Conservation (phyloP, 2,329 filamentous ascomycete genomes). For the Hymenoscyphus salicellus region DNA sequence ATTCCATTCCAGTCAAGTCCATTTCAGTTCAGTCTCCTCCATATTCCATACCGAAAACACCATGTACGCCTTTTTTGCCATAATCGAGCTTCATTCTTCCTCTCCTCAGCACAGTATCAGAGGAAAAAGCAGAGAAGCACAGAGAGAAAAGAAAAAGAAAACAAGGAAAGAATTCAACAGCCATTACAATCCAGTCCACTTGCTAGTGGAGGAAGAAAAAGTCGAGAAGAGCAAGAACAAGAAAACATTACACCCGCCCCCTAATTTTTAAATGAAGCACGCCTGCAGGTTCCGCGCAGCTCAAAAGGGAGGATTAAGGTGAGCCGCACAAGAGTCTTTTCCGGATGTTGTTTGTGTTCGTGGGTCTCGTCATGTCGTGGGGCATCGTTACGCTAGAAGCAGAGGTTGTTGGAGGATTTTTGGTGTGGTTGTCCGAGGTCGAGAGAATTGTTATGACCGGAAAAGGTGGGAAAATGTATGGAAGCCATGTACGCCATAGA, state of each 20-base stretch:
- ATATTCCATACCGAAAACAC: not conserved
- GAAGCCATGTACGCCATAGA: constrained; percentile 12
- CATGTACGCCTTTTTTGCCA: not conserved
- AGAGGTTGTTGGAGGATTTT: constrained; percentile 19
- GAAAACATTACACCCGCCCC: not conserved
- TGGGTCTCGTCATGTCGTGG: constrained; percentile 32
- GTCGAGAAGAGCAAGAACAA: not conserved
- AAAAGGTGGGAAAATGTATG: constrained; percentile 17
- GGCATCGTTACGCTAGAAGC: constrained; percentile 31
- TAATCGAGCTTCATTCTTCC: not conserved
- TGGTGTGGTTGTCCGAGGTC: constrained; percentile 6
- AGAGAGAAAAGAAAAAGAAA: not conserved
- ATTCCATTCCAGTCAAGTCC: not conserved
- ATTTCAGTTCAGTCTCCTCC: not conserved
- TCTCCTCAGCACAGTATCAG: not conserved
- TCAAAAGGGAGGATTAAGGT: not conserved
- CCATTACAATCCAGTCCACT: constrained; percentile 2
- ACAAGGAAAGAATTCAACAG: not conserved
- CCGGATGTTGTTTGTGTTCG: not conserved
- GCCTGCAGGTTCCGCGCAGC: not conserved
- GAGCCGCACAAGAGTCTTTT: not conserved
- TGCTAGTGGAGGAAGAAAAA: not conserved
- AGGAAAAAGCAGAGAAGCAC: not conserved
- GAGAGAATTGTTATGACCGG: constrained; percentile 10
- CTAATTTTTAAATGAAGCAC: not conserved